phyloP scores from a whole-genome alignment of 2,329 filamentous ascomycete species.

The Diaporthe destruens region DNA sequence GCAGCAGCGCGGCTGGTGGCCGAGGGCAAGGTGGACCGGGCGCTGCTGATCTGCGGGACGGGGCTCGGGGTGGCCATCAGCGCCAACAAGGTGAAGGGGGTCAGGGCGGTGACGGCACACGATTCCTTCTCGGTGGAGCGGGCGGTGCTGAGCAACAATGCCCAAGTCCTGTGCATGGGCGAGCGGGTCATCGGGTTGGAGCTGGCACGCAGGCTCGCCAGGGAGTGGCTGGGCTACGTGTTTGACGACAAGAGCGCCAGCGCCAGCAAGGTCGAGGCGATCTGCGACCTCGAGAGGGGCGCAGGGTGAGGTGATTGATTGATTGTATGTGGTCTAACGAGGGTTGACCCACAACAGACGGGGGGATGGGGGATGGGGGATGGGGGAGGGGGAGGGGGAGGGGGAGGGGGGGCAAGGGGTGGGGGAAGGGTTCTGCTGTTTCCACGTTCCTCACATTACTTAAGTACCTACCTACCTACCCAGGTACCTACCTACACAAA shows the following conservation, averaged over 20 bases:
- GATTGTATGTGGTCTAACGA: too few species aligned
- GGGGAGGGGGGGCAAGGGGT: too few species aligned
- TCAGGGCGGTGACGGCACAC: slow-evolving; percentile 90
- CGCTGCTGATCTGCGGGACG: slow-evolving; percentile 86
- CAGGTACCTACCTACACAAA: too few species aligned
- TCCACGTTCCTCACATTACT: too few species aligned
- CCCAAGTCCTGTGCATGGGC: slow-evolving; percentile 88
- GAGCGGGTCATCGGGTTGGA: slow-evolving; percentile 87
- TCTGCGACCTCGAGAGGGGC: slow-evolving; percentile 50
- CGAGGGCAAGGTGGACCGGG: slow-evolving; percentile 77
- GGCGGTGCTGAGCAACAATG: slow-evolving; percentile 85
- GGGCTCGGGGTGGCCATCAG: slow-evolving; percentile 88
- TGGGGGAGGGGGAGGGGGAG: too few species aligned
- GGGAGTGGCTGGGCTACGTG: slow-evolving; percentile 86
- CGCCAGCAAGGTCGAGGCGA: slow-evolving; percentile 63
- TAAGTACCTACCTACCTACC: too few species aligned
- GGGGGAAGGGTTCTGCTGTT: too few species aligned
- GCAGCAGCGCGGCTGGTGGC: slow-evolving; percentile 75
- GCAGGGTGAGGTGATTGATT: slow-evolving; percentile 44
- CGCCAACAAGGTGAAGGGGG: slow-evolving; percentile 89
- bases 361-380: too few species aligned
- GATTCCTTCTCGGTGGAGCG: slow-evolving; percentile 88
- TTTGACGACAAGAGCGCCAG: slow-evolving; percentile 76
- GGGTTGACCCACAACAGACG: too few species aligned
- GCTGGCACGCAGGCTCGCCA: slow-evolving; percentile 80